Percentiles rank a stretch among this genome's conserved stretches.
phyloP scores from a whole-genome alignment of 108 stramenopile species.

The Conticribra guillardii region DNA sequence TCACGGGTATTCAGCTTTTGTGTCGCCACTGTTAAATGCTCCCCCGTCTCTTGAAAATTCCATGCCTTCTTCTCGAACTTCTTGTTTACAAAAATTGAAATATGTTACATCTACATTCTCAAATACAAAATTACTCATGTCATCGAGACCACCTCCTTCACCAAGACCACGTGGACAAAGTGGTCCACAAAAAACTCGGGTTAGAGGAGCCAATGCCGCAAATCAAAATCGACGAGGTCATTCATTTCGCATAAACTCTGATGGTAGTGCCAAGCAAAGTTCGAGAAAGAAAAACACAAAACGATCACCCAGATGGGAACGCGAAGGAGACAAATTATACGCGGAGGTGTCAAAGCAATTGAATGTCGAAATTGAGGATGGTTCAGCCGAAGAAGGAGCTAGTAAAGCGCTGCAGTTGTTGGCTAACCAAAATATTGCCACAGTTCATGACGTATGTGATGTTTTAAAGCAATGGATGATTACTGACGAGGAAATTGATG shows the following conservation, averaged over 20 bases:
- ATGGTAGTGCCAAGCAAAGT: neutral
- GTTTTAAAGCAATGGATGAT: conserved; percentile 37
- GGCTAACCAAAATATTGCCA: conserved; percentile 6
- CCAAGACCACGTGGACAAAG: neutral
- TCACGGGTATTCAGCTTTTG: no score
- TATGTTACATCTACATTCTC: neutral
- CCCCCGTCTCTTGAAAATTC: no score
- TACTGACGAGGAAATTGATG: neutral
- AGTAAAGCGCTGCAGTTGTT: conserved; percentile 8
- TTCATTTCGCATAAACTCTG: conserved; percentile 21
- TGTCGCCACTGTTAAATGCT: no score
- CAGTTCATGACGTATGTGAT: conserved; percentile 38
- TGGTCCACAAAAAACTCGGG: conserved; percentile 18
- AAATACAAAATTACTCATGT: neutral
- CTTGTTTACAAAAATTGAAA: no score
- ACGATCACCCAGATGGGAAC: conserved; percentile 78
- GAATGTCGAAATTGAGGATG: conserved; percentile 1
- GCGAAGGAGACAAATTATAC: conserved; percentile 74
- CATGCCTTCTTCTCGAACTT: no score
- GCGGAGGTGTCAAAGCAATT: conserved; percentile 43
- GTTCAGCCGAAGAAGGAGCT: neutral
- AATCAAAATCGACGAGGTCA: conserved; percentile 50
- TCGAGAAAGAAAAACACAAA: conserved; percentile 35
- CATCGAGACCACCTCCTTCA: neutral
- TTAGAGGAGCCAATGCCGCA: conserved; percentile 44